Evolutionary conservation across 345 rosid species (phyloP).

Genomic region (Pseudoturritis turrita): DNA sequence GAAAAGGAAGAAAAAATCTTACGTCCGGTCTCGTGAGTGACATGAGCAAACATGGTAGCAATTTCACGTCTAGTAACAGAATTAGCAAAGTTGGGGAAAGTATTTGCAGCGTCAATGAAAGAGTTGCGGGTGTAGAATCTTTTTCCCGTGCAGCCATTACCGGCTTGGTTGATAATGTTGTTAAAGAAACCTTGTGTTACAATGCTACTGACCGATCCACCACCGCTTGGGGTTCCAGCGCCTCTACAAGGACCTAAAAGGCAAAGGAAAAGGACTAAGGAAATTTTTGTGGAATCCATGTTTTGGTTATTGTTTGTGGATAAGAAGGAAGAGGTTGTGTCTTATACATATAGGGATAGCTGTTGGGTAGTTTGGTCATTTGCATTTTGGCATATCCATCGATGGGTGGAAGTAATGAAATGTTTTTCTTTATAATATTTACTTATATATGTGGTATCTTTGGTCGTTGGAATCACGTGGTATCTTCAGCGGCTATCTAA

Average conservation of each 20-base stretch:
- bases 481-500: too few species aligned
- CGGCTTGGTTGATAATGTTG: slow-evolving; percentile 33
- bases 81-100: slow-evolving; percentile 18
- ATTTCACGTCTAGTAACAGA: slow-evolving; percentile 40
- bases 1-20: slow-evolving; percentile 5
- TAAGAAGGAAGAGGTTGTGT: background rate
- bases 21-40: slow-evolving; percentile 51
- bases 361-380: slow-evolving; percentile 23
- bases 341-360: background rate
- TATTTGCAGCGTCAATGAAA: slow-evolving; percentile 28
- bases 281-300: slow-evolving; percentile 9
- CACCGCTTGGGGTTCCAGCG: slow-evolving; percentile 13
- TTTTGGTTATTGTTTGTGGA: slow-evolving; percentile 1
- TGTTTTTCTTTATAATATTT: background rate
- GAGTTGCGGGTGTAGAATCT: slow-evolving; percentile 41
- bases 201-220: slow-evolving; percentile 28
- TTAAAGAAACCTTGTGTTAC: slow-evolving; percentile 39
- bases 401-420: background rate
- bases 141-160: slow-evolving; percentile 37
- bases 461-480: too few species aligned
- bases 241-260: slow-evolving; percentile 35
- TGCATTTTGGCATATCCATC: background rate
- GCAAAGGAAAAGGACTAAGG: slow-evolving; percentile 11
- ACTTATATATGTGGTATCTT: too few species aligned
- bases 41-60: slow-evolving; percentile 51